Conservation (phyloP, 2,329 filamentous ascomycete genomes). For the Diaporthe caulivora region DNA sequence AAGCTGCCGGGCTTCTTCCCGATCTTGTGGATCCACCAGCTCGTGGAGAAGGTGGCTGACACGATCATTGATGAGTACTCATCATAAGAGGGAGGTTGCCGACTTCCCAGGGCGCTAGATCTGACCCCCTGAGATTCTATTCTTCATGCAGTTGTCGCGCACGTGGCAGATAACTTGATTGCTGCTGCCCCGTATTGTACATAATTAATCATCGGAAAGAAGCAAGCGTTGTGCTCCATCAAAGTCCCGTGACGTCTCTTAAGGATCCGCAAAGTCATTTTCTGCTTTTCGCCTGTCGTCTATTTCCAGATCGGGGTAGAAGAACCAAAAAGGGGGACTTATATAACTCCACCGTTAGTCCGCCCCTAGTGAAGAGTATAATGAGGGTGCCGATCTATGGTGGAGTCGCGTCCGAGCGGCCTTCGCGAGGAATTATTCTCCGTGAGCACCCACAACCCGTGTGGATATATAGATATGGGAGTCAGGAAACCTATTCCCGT, state of each 20-base stretch:
- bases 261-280: background rate
- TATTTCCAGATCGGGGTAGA: background rate
- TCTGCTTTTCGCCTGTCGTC: background rate
- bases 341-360: constrained; percentile 13
- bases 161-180: background rate
- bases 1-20: constrained; percentile 31
- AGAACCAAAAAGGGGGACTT: background rate
- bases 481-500: background rate
- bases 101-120: background rate
- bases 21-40: constrained; percentile 27
- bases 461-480: background rate
- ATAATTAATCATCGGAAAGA: constrained; percentile 10
- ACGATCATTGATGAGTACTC: constrained; percentile 24
- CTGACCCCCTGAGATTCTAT: background rate
- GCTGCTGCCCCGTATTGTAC: constrained; percentile 3
- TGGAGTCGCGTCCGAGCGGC: constrained; percentile 2
- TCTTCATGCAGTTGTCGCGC: background rate
- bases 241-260: background rate
- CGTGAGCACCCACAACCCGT: background rate
- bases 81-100: background rate
- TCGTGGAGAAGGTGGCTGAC: constrained; percentile 31
- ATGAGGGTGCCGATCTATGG: constrained; percentile 14
- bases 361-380: background rate
- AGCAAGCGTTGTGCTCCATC: constrained; percentile 18
- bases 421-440: background rate